Base-by-base conservation (phyloP, 331 rosid genomes). In the Quercus tomentella region DNA sequence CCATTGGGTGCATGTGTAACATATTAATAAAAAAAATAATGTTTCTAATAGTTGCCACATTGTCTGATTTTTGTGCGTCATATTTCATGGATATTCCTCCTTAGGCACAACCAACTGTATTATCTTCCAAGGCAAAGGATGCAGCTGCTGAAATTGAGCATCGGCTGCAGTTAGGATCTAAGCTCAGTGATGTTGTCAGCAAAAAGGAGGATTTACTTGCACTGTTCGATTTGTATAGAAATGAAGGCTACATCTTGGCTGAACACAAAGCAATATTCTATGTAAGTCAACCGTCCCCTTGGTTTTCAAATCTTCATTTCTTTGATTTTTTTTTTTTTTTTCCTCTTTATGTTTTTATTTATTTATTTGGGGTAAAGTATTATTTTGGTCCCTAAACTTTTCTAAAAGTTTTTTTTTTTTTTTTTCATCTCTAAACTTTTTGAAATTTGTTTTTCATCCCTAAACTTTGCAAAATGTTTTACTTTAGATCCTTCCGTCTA, bases 161-260 rank as follows among this genome's bases (percentile, higher is more conserved):
- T 16, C 95, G 97, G 30, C 89, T 93, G 86, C 93, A 87, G 76
- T 88, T 95, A 80, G 99, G 99, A 78, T 91, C 92, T 43, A 93
- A 90, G 87, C 97, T 93, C 67, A 95, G 97, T 85, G 94, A 93
- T 78, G 79, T 90, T 66, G 82, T 90, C 76, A 84, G 69, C 72
- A 86, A 71, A 84, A 82, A 88, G 84, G 93, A 90, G 77, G 99
- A 93, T 70, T 92, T 76, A 26, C 81, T 80, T 87, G 93, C 97
- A 74, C 94, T 95, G 57, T 87, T 93, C 56, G 33, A 75, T 65
- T 92, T 95, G 25, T 93, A 86, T 81, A 84, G 82, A 73, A 83
- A 87, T 57, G 99, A 95, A 85, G 95, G 90, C 31, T 95, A 95
- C 86, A 89, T 95, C 83, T 86, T 95, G 83, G 79, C 93, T 3